Evolutionary conservation across 106 monocot species (phyloP), one percentile per base, ranked within the genome.

Genomic region (Apostasia ramifera): DNA sequence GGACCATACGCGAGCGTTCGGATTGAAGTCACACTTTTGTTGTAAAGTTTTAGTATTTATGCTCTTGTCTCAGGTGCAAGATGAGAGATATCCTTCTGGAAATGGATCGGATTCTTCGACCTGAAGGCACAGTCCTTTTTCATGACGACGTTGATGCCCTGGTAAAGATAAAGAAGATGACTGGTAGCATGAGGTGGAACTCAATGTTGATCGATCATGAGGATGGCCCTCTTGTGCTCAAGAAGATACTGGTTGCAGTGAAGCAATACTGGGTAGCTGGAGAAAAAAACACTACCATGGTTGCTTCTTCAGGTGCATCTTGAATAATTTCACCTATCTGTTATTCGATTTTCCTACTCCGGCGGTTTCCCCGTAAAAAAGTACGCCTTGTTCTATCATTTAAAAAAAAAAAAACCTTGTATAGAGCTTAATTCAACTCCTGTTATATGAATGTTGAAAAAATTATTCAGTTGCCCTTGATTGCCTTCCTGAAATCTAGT

Each of bases 71-170:
- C 68, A 82, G 81, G 39, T 82, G 81, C 76, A 77, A 77, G 26
- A 77, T 82, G 81, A 73, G 77, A 73, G 81, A 82, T 43, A 77
- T 82, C 59, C 81, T 82, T 44, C 50, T 82, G 37, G 81, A 82
- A 69, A 82, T 82, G 81, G 81, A 82, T 44, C 46, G 81, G 2
- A 77, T 82, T 48, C 55, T 82, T n/a, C 66, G 81, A 15, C 81
- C 81, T 3, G 81, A 82, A 73, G 81, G 81, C n/a, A 77, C 81
- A 46, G 77, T 82, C 11, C 77, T 82, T 38, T 53, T 82, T 45
- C 71, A 77, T 13, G 81, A 82, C 49, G 68, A 73, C 38, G 81
- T 82, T 37, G 73, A 82, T 69, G 77, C 73, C 6, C 67, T 82
- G 45, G 64, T 77, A 9, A 77, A 73, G 68, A 70, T 77, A 47